Evolutionary conservation across 805 yeast species (phyloP).

Genomic region (Cyberlindnera bimundalis): DNA sequence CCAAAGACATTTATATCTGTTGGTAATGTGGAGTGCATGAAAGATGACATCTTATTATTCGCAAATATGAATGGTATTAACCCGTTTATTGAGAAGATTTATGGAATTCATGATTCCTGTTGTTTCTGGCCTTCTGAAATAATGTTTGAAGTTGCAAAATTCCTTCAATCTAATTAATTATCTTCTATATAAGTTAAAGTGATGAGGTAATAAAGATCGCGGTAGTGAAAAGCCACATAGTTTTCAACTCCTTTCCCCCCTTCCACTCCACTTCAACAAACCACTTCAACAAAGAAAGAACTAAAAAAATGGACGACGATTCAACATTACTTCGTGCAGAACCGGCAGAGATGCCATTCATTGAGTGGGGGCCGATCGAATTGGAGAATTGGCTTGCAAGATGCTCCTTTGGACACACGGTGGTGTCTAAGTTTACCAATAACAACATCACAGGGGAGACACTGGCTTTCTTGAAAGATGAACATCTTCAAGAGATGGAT

Average conservation of each 20-base stretch:
- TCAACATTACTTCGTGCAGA: conserved; percentile 6
- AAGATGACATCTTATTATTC: conserved; percentile 10
- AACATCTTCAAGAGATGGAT: conserved; percentile 74
- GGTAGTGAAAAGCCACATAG: too few species aligned
- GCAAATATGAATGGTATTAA: not conserved
- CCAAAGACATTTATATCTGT: conserved; percentile 8
- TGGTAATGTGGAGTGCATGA: conserved; percentile 15
- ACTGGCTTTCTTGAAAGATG: conserved; percentile 62
- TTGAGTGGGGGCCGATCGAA: conserved; percentile 26
- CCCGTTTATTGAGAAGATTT: not conserved
- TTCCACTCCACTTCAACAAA: not conserved
- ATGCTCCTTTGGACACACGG: conserved; percentile 16
- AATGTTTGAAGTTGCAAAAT: not conserved
- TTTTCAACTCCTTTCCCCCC: too few species aligned
- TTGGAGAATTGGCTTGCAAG: conserved; percentile 25
- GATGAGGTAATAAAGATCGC: too few species aligned
- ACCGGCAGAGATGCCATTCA: conserved; percentile 5
- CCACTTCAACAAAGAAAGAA: not conserved
- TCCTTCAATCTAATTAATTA: too few species aligned
- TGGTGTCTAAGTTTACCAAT: conserved; percentile 37
- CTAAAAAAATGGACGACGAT: conserved; percentile 8
- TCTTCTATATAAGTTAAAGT: too few species aligned
- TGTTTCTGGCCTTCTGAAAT: conserved; percentile 2
- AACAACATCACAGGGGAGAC: conserved; percentile 73
- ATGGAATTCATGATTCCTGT: conserved; percentile 3